Percentiles rank a stretch among this genome's conserved stretches.
Evolutionary conservation across 73 alveolate species (phyloP).

Genomic region (Paramecium octaurelia): DNA sequence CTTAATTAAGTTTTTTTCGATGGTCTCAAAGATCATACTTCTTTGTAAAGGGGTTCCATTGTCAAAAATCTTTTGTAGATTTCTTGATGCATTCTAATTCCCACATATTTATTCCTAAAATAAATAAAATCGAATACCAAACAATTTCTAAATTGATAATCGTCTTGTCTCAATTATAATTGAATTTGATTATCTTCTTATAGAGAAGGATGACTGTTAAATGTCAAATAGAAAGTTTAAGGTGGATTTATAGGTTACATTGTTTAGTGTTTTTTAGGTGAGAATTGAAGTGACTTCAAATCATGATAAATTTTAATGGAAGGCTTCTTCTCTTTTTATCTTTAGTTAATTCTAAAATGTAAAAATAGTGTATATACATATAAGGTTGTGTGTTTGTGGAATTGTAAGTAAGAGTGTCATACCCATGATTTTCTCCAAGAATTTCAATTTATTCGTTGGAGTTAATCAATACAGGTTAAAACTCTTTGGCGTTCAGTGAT

Average conservation of each 20-base stretch:
- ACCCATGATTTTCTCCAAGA: not conserved
- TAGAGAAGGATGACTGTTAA: not conserved
- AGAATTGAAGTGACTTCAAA: not conserved
- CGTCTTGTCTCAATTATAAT: not conserved
- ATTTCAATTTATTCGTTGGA: not conserved
- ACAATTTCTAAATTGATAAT: not conserved
- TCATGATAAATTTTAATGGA: not conserved
- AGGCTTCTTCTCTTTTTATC: not conserved
- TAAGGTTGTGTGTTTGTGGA: not conserved
- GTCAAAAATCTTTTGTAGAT: constrained; percentile 23
- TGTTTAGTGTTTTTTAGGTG: not conserved
- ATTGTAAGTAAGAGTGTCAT: not conserved
- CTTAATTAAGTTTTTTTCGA: not conserved
- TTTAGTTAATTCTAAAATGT: not conserved
- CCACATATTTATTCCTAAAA: constrained; percentile 35
- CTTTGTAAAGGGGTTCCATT: not conserved
- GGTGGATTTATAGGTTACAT: not conserved
- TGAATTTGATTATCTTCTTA: not conserved
- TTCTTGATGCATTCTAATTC: constrained; percentile 37
- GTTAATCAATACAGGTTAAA: not conserved
- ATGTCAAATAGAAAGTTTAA: not conserved
- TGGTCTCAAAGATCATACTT: not conserved
- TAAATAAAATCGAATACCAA: not conserved
- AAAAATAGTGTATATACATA: not conserved
- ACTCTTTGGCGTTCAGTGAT: constrained; percentile 35